phyloP scores from a whole-genome alignment of 192 early-diverging fungal species.

The Linnemannia hyalina region DNA sequence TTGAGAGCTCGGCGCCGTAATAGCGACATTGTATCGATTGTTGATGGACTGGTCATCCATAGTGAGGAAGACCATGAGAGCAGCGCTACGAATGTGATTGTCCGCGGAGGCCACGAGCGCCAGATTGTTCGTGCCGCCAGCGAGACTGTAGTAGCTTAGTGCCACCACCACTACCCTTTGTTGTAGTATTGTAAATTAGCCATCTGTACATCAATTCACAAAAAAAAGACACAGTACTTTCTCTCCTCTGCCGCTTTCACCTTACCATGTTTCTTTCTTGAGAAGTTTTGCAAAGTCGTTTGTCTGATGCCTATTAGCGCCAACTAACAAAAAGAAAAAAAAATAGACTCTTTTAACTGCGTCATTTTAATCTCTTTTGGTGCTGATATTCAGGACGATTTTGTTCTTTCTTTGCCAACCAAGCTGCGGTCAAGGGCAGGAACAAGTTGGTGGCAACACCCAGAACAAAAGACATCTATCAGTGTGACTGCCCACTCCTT shows the following conservation, averaged over 20 bases:
- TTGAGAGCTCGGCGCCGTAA: background rate
- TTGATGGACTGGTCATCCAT: background rate
- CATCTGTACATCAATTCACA: background rate
- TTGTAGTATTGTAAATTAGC: background rate
- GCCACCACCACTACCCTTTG: background rate
- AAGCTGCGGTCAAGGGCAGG: too few relatives aligned
- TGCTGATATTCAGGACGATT: background rate
- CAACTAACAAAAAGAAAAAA: background rate
- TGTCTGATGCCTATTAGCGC: background rate
- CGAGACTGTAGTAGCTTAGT: background rate
- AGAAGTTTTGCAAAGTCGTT: background rate
- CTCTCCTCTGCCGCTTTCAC: background rate
- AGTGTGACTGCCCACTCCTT: background rate
- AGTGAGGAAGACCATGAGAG: background rate
- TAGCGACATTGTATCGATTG: background rate
- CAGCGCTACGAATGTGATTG: constrained; percentile 18
- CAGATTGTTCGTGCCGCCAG: constrained; percentile 30
- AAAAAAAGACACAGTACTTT: background rate
- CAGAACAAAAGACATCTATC: too few relatives aligned
- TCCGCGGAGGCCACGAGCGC: constrained; percentile 34
- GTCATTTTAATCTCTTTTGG: background rate
- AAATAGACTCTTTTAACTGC: background rate
- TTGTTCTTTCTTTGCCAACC: background rate
- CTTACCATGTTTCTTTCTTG: background rate
- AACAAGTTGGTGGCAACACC: background rate